Evolutionary conservation across 2,329 filamentous ascomycete genomes (phyloP).

Genomic region (Penicillium sp.): DNA sequence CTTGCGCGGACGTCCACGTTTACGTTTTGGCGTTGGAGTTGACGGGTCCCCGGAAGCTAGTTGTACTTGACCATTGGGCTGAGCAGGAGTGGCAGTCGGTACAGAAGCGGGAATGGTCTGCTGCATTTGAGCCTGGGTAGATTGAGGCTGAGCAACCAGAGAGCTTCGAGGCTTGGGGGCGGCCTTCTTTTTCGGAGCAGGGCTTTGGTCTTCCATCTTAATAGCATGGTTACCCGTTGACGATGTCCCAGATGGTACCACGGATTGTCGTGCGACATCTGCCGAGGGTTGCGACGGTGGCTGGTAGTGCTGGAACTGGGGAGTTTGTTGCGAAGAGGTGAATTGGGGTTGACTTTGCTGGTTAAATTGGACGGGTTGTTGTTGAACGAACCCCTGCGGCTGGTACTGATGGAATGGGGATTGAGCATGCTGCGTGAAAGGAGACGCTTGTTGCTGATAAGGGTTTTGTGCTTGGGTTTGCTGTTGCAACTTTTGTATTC

Average conservation of each 20-base stretch:
- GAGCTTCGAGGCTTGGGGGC: slow-evolving; percentile 11
- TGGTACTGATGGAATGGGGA: slow-evolving; percentile 24
- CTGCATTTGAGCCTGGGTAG: slow-evolving; percentile 1
- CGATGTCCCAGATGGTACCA: background rate
- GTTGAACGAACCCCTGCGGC: slow-evolving; percentile 18
- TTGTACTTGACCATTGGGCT: slow-evolving; percentile 18
- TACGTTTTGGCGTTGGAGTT: slow-evolving; percentile 15
- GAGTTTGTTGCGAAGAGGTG: slow-evolving; percentile 13
- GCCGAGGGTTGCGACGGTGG: slow-evolving; percentile 15
- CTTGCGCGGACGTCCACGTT: slow-evolving; percentile 27
- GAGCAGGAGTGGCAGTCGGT: slow-evolving; percentile 5
- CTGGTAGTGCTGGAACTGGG: slow-evolving; percentile 25
- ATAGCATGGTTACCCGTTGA: background rate
- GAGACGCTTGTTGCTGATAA: slow-evolving; percentile 26
- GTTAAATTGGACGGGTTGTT: slow-evolving; percentile 12
- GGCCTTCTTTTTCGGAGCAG: slow-evolving; percentile 22
- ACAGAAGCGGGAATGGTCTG: background rate
- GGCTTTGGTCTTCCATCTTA: slow-evolving; percentile 13
- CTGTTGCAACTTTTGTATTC: slow-evolving; percentile 16
- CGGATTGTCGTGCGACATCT: slow-evolving; percentile 6
- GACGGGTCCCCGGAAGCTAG: background rate
- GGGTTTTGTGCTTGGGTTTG: slow-evolving; percentile 23
- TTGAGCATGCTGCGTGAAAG: slow-evolving; percentile 20
- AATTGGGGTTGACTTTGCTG: slow-evolving; percentile 20
- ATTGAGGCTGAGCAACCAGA: slow-evolving; percentile 2